These are phyloP conservation scores for Kockovaella imperatae DNA, from an alignment of 768 basidiomycete species.

Conservation along the genomic window DNA sequence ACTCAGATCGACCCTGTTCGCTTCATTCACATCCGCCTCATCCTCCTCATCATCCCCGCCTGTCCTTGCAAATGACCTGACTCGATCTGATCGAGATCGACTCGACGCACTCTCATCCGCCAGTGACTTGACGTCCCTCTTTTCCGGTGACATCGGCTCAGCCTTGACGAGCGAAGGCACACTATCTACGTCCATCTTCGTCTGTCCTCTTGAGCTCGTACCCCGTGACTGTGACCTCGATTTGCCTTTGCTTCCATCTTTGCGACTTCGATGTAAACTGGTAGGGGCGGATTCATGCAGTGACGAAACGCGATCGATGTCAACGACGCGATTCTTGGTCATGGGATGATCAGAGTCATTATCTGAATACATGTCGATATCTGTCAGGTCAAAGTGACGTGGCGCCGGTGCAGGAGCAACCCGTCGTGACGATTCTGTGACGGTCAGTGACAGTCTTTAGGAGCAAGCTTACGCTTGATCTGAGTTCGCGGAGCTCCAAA, in stretches of 20 bases:
- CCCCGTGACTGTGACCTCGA: not conserved
- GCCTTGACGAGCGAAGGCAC: conserved; percentile 15
- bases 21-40: conserved; percentile 31
- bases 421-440: conserved; percentile 4
- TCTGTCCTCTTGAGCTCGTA: conserved; percentile 4
- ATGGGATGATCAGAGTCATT: conserved; percentile 21
- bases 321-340: conserved; percentile 17
- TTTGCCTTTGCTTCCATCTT: conserved; percentile 13
- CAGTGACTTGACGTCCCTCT: conserved; percentile 33
- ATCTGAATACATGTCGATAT: conserved; percentile 37
- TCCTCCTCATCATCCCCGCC: conserved; percentile 19
- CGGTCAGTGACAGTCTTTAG: not conserved
- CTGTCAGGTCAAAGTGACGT: conserved; percentile 7
- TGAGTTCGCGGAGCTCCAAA: conserved; percentile 27
- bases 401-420: conserved; percentile 10
- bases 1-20: conserved; percentile 40
- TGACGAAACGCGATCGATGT: conserved; percentile 38
- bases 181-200: conserved; percentile 12
- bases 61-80: conserved; percentile 15
- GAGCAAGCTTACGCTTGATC: conserved; percentile 8
- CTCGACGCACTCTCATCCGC: too few relatives aligned
- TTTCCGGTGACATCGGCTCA: conserved; percentile 33
- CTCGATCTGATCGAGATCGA: conserved; percentile 24
- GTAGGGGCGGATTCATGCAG: conserved; percentile 42
- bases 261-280: conserved; percentile 26